Evolutionary conservation across 768 basidiomycete genomes (phyloP), one percentile per base, ranked within the genome.

Genomic region (Tulasnella calospora): DNA sequence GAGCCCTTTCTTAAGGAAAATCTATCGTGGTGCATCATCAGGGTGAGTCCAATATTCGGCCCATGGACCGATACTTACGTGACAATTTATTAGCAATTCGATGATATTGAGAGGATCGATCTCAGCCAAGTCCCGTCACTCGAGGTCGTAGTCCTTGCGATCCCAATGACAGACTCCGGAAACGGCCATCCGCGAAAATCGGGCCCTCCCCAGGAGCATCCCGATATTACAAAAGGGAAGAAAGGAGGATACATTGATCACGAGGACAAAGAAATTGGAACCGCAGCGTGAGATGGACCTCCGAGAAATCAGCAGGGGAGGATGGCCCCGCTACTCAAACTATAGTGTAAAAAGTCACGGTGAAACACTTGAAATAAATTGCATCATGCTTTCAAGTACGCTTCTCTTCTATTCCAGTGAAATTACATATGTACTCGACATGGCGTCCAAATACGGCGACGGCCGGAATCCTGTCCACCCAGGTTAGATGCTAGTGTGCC

Each of bases 1-100:
- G 73, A 36, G 17, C 73, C 73, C 2, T 74, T 74, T 27, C 41
- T 74, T 17, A 74, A 40, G 46, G 41, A 74, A 21, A 41, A 74
- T 30, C 41, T 74, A 19, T 30, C 27, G 13, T 74, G 73, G 73
- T 30, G 73, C 30, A 41, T 74, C 19, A 21, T 36, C 30, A 2
- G 46, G 15, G 73, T 74, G 41, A 36, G 38, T 17, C 41, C 15
- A 6, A 19, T 74, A 23, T 0, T 12, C 69, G 41, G 19, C 7
- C 17, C 17, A 17, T 17, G 27, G 2, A 35, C 15, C 12, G 9
- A 10, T 40, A 12, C 69, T 33, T 13, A 33, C 27, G 17, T 30
- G 21, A 21, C 12, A 23, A 30, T 33, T n/a, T 7, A 33, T 33
- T 19, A 70, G 38, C 69, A 70, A 40, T 19, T 23, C 17, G 38